These are phyloP conservation scores for Rhodotorula kratochvilovae DNA, from an alignment of 768 basidiomycete genomes.

Conservation along the genomic window DNA sequence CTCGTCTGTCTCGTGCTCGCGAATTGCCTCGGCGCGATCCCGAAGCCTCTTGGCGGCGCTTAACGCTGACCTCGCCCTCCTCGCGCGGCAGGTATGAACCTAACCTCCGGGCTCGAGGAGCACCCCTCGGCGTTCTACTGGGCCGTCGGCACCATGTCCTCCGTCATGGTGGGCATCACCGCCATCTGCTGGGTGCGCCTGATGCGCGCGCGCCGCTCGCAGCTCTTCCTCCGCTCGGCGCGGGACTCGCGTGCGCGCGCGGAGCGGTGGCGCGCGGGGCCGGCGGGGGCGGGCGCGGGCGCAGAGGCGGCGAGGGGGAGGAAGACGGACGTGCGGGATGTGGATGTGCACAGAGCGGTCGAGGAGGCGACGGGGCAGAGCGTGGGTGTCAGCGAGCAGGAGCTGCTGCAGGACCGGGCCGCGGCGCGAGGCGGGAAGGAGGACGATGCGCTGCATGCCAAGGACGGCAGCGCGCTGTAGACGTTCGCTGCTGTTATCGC, in stretches of 20 bases:
- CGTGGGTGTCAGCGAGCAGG: background rate
- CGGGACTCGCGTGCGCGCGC: background rate
- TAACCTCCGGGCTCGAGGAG: conserved; percentile 24
- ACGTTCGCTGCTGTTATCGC: too few species aligned
- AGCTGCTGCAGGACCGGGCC: conserved; percentile 9
- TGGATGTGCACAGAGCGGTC: background rate
- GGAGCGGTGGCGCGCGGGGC: conserved; percentile 13
- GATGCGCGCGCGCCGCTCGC: conserved; percentile 20
- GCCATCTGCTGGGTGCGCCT: conserved; percentile 26
- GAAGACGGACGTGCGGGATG: background rate
- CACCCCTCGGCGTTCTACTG: conserved; percentile 20
- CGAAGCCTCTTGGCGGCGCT: too few species aligned
- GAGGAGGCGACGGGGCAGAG: conserved; percentile 4
- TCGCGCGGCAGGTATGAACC: conserved; percentile 24
- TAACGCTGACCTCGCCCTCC: background rate
- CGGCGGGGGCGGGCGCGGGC: background rate
- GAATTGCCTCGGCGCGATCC: too few species aligned
- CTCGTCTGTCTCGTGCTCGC: too few species aligned
- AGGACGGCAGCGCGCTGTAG: background rate
- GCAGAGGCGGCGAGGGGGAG: background rate
- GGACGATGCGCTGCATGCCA: background rate
- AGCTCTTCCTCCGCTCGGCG: conserved; percentile 31
- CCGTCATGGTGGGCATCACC: conserved; percentile 26
- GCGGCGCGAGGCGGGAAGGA: background rate
- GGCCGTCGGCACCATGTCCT: background rate